Evolutionary conservation across 495 filamentous ascomycete species (phyloP), one percentile per base, ranked within the genome.

Genomic region (Hapsidospora chrysogenum): DNA sequence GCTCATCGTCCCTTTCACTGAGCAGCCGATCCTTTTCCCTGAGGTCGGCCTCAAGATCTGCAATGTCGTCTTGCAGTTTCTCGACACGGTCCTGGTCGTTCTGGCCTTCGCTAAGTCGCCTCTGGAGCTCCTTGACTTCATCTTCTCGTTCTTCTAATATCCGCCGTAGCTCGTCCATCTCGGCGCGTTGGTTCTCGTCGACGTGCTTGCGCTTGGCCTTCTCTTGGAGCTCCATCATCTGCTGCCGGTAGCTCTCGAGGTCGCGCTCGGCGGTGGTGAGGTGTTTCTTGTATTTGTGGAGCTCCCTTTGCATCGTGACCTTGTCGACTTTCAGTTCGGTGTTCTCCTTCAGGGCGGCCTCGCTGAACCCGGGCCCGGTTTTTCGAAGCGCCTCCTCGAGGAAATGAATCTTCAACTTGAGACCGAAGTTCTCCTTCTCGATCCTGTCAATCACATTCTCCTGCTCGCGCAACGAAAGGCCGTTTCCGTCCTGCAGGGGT

Each of bases 391-490:
- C 75, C 33, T 85, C 76, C 45, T 83, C 76, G 42, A 85, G 64
- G 47, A 82, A 83, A 49, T 84, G 77, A 32, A 83, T 82, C 53
- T 82, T 85, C 37, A 85, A 63, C 48, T 85, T 85, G 19, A 85
- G 57, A 7, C 72, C 72, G 41, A 85, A 85, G 40, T 85, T 85
- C 42, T 85, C 79, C 59, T 96, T 97, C 52, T 96, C 84, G 41
- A 96, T 85, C 48, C 78, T 80, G 54, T 93, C 84, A 45, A 97
- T 87, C 38, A 89, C 81, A 43, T 82, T 80, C 47, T 96, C 92
- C 55, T 97, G 89, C 47, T 97, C 89, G 30, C 85, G 74, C 33
- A 97, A 58, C 3, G 86, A 87, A 46, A 92, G 66, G 45, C 84
- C 71, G 43, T 93, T 92, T n/a, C 84, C 85, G 41, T 78, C 70